phyloP scores from a whole-genome alignment of 116 monocot species.

The Phalaenopsis hybrid region DNA sequence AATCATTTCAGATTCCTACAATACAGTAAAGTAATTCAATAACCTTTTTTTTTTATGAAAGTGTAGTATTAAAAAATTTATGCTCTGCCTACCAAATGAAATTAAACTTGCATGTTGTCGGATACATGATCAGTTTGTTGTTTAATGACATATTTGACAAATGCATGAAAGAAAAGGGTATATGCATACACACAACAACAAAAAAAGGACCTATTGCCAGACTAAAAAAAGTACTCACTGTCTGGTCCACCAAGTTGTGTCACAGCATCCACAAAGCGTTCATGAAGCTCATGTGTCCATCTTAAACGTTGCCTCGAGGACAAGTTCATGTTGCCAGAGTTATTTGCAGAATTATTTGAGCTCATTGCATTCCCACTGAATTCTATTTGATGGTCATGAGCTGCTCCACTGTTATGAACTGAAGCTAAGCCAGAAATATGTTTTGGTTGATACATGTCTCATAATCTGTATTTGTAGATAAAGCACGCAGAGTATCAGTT shows the following conservation, averaged over 20 bases:
- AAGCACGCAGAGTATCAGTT: background rate
- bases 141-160: too few species aligned
- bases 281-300: slow-evolving; percentile 63
- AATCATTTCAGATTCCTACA: background rate
- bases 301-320: slow-evolving; percentile 42
- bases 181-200: background rate
- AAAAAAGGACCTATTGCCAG: background rate
- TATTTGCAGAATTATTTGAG: slow-evolving; percentile 15
- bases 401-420: slow-evolving; percentile 12
- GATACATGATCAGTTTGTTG: background rate
- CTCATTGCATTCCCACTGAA: slow-evolving; percentile 23
- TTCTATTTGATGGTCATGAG: slow-evolving; percentile 20
- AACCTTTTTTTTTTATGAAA: background rate
- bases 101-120: background rate
- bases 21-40: background rate
- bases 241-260: slow-evolving; percentile 62
- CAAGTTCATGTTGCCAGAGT: slow-evolving; percentile 21
- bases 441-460: slow-evolving; percentile 48
- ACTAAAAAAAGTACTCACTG: slow-evolving; percentile 29
- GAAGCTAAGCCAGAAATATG: slow-evolving; percentile 21
- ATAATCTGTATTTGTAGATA: slow-evolving; percentile 21
- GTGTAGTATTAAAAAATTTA: background rate
- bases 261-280: slow-evolving; percentile 55
- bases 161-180: too few species aligned
- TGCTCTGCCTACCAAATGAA: background rate